These are phyloP conservation scores for Calonectria montana DNA, from an alignment of 2,329 filamentous ascomycete genomes.

Conservation along the genomic window DNA sequence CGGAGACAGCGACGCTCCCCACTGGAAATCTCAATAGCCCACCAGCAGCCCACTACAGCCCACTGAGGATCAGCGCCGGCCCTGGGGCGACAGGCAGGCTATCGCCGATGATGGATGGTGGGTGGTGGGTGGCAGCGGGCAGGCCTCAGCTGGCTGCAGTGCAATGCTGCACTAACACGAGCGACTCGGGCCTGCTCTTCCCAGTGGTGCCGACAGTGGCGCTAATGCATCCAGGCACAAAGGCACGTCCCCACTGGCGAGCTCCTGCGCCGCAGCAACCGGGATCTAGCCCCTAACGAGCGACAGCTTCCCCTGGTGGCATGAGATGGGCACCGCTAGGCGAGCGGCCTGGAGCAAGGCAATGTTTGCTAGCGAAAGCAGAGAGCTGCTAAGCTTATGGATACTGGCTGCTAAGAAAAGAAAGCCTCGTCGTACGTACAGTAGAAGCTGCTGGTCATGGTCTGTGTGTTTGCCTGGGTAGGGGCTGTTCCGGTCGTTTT, in stretches of 20 bases:
- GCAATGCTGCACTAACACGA: constrained; percentile 28
- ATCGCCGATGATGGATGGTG: background rate
- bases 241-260: constrained; percentile 4
- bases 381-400: background rate
- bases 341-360: constrained; percentile 1
- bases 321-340: constrained; percentile 1
- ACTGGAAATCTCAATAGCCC: constrained; percentile 2
- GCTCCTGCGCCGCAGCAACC: background rate
- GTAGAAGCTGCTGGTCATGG: background rate
- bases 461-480: background rate
- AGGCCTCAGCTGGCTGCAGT: background rate
- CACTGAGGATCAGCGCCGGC: background rate
- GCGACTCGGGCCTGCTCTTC: constrained; percentile 27
- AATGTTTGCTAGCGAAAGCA: constrained; percentile 6
- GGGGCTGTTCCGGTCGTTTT: background rate
- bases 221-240: constrained; percentile 36
- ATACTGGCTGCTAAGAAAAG: background rate
- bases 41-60: background rate
- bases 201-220: constrained; percentile 30
- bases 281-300: background rate
- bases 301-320: constrained; percentile 2
- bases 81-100: background rate
- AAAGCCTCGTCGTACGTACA: background rate
- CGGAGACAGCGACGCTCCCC: background rate
- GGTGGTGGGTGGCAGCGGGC: background rate